Base-by-base conservation (phyloP, 768 basidiomycete genomes). In the Mycena haematopus region DNA sequence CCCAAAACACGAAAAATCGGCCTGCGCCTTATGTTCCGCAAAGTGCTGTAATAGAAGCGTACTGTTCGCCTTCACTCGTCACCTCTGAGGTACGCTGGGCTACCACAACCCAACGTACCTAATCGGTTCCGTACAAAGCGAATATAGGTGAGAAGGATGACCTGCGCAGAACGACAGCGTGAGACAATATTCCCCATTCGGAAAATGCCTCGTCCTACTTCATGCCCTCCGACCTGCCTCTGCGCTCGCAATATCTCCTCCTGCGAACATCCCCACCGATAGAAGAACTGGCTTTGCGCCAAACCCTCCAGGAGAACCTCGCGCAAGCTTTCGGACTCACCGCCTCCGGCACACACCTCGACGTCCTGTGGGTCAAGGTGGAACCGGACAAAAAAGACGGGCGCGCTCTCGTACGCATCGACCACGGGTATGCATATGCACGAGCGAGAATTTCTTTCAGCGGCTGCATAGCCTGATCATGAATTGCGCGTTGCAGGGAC, bases 251-350 rank as follows among this genome's bases (percentile, higher is more conserved):
- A 22, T 66, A 66, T 38, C 40, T 66, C 25, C 61, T 66, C 33
- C 62, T 66, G 2, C 54, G 62, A 9, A 56, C 50, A 3, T 49
- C 53, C 8, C 65, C 61, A 19, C 50, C 57, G 8, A 53, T 24
- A 17, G 62, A 60, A 36, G 61, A 42, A n/a, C 65, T 66, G 1
- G 73, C 73, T 45, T 68, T 89, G 27, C 76, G 88, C 21, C 88
- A 85, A 71, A 60, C 77, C 2, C 70, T 91, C 22, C 85, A 87
- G 67, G 83, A 87, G 29, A 78, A 82, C 0, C 74, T 90, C 42
- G 56, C 75, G 9, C 82, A 85, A 67, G 75, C 79, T 10, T 88
- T 88, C 65, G 89, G 89, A 3, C 61, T 80, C 42, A 82, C 84
- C 4, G 75, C 75, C 10, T 79, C 87, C 1, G 76, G 79, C 50